A percentile compares a stretch with the other conserved stretches of the same genome.
phyloP scores from a whole-genome alignment of 208 protist genomes.

The Borovskyia barvae region DNA sequence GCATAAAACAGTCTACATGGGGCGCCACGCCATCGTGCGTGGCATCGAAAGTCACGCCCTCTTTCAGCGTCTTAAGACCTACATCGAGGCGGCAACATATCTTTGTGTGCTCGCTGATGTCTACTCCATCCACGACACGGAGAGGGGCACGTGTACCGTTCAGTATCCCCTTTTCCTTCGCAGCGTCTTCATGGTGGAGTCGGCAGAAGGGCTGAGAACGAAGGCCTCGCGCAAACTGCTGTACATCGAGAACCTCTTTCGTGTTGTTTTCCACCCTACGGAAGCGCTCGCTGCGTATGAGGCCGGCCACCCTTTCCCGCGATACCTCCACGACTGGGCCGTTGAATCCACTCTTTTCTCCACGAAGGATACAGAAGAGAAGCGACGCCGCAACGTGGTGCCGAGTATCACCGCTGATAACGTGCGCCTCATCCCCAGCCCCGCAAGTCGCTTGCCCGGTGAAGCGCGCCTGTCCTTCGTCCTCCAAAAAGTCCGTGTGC shows the following conservation, averaged over 20 bases:
- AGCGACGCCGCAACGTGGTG: constrained; percentile 56
- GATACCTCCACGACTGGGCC: constrained; percentile 29
- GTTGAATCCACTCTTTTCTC: constrained; percentile 47
- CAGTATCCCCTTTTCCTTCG: constrained; percentile 60
- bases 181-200: constrained; percentile 21
- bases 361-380: constrained; percentile 56
- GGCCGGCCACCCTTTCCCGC: constrained; percentile 16
- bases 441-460: constrained; percentile 2
- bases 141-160: constrained; percentile 21
- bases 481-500: constrained; percentile 59
- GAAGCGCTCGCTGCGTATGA: constrained; percentile 32
- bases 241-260: constrained; percentile 48
- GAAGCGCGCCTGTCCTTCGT: constrained; percentile 22
- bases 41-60: constrained; percentile 18
- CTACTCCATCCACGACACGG: constrained; percentile 28
- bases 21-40: constrained; percentile 30
- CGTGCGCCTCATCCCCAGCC: constrained; percentile 11
- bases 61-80: constrained; percentile 54
- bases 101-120: constrained; percentile 45
- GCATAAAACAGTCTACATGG: constrained; percentile 37
- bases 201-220: no score
- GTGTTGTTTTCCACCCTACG: constrained; percentile 23
- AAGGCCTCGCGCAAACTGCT: constrained; percentile 28
- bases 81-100: constrained; percentile 60
- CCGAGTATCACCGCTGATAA: constrained; percentile 29